These are phyloP conservation scores for Ophiocordyceps robertsii DNA, from an alignment of 2,329 filamentous ascomycete species.

Conservation along the genomic window DNA sequence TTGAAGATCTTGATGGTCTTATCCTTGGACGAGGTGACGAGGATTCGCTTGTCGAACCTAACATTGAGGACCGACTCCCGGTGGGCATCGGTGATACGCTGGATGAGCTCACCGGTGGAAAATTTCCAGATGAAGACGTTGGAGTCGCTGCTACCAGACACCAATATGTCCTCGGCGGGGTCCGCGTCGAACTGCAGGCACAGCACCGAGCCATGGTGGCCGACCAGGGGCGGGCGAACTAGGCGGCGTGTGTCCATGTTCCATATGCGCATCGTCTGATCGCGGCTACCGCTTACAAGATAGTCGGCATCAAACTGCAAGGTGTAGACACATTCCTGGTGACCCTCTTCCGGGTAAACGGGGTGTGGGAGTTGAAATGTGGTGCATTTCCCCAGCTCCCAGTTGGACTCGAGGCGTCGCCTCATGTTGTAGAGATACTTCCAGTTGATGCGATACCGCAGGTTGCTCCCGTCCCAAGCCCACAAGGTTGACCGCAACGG, in stretches of 20 bases:
- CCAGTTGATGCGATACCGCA: constrained; percentile 66
- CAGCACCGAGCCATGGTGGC: constrained; percentile 76
- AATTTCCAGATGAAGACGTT: constrained; percentile 88
- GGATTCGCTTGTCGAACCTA: constrained; percentile 76
- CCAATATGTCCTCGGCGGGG: constrained; percentile 79
- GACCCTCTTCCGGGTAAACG: constrained; percentile 64
- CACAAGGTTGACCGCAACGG: constrained; percentile 33
- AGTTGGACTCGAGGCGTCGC: constrained; percentile 74
- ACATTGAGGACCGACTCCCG: constrained; percentile 87
- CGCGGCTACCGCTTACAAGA: constrained; percentile 85
- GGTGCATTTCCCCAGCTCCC: constrained; percentile 67
- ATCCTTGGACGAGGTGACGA: constrained; percentile 96
- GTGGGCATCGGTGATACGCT: constrained; percentile 65
- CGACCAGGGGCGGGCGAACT: constrained; percentile 56
- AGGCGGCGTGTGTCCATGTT: constrained; percentile 70
- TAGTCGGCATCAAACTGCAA: constrained; percentile 79
- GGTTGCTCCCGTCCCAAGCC: constrained; percentile 34
- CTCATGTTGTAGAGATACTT: constrained; percentile 86
- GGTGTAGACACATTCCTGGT: constrained; percentile 80
- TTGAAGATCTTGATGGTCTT: constrained; percentile 97
- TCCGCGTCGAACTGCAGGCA: constrained; percentile 91
- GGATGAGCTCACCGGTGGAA: constrained; percentile 73
- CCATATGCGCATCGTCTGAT: constrained; percentile 82
- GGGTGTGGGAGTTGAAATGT: constrained; percentile 91
- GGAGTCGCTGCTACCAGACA: constrained; percentile 88